Evolutionary conservation across 2,329 filamentous ascomycete species (phyloP).

Genomic region (Epichloe uncinata): DNA sequence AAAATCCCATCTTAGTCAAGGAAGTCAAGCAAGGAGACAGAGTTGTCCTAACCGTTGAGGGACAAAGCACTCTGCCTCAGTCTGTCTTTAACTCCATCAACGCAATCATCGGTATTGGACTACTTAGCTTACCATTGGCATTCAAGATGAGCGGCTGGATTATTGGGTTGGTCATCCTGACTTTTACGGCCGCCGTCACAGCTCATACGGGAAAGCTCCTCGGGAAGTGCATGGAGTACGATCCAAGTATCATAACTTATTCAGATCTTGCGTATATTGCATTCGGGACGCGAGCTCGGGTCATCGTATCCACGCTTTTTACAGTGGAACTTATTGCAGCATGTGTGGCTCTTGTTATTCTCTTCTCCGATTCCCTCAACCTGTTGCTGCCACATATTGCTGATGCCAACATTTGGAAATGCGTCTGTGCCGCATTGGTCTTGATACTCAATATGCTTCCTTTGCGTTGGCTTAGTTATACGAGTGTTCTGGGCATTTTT

Average conservation of each 20-base stretch:
- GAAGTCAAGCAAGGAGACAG: conserved; percentile 81
- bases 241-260: conserved; percentile 79
- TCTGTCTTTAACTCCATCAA: conserved; percentile 96
- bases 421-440: conserved; percentile 65
- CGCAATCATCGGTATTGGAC: conserved; percentile 77
- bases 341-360: conserved; percentile 76
- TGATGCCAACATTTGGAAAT: conserved; percentile 65
- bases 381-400: conserved; percentile 59
- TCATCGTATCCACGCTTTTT: conserved; percentile 76
- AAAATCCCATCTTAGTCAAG: conserved; percentile 72
- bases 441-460: conserved; percentile 77
- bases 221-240: conserved; percentile 77
- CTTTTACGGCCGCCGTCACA: conserved; percentile 62
- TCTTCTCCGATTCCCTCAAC: conserved; percentile 85
- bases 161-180: conserved; percentile 61
- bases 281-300: conserved; percentile 68
- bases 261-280: conserved; percentile 87
- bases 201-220: conserved; percentile 76
- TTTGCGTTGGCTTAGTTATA: conserved; percentile 72
- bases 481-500: conserved; percentile 84
- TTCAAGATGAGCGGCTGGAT: conserved; percentile 83
- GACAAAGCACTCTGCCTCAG: conserved; percentile 89
- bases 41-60: conserved; percentile 71
- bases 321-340: conserved; percentile 76
- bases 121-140: conserved; percentile 79